These are phyloP conservation scores for Magnolia officinalis DNA, from an alignment of 164 flowering plant genomes.

Conservation along the genomic window DNA sequence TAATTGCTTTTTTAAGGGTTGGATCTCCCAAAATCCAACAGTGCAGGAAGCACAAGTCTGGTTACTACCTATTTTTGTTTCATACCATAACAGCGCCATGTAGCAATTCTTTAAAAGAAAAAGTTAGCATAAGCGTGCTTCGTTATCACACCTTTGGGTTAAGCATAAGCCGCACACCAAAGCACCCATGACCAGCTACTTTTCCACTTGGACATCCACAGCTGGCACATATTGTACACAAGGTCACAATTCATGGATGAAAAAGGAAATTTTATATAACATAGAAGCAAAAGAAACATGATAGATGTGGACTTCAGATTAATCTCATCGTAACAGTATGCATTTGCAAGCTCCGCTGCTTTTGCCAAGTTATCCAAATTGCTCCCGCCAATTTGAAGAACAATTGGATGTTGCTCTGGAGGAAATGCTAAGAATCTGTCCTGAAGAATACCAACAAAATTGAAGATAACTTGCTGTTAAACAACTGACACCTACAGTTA, in stretches of 20 bases:
- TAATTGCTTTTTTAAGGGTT: too few species aligned
- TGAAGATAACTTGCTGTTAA: constrained; percentile 1
- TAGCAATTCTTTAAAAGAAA: not conserved
- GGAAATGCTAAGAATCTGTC: constrained; percentile 90
- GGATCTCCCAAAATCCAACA: not conserved
- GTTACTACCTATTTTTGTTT: too few species aligned
- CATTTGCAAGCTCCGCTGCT: constrained; percentile 78
- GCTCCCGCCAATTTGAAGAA: constrained; percentile 94
- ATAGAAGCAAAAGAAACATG: constrained; percentile 1
- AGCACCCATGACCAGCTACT: constrained; percentile 98
- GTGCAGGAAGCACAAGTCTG: not conserved
- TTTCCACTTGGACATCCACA: constrained; percentile 97
- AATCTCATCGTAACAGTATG: constrained; percentile 86
- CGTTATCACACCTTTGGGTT: constrained; percentile 67
- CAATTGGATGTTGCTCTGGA: constrained; percentile 88
- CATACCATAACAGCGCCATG: not conserved
- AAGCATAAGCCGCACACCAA: constrained; percentile 89
- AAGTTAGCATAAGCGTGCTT: constrained; percentile 3
- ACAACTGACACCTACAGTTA: not conserved
- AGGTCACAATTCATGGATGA: not conserved
- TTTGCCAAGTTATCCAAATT: constrained; percentile 78
- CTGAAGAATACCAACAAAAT: constrained; percentile 39
- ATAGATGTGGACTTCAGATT: constrained; percentile 69
- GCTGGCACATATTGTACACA: constrained; percentile 32
- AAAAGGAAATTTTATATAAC: not conserved